phyloP scores from a whole-genome alignment of 1,284 basidiomycete species.

The Violaceomyces palustris region DNA sequence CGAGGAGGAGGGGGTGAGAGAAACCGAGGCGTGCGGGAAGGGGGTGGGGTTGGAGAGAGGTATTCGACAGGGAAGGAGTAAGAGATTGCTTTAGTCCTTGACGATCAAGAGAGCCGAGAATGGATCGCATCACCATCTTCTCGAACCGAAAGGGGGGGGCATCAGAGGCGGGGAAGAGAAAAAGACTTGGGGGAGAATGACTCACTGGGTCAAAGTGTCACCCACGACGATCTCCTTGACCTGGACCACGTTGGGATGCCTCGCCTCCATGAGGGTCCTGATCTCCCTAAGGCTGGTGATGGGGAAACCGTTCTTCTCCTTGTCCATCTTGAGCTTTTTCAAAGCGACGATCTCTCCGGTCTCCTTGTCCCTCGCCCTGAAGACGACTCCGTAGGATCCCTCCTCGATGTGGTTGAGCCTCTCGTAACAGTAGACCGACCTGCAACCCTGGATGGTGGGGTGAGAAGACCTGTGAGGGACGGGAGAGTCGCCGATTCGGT shows the following conservation, averaged over 20 bases:
- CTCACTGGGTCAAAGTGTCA: constrained; percentile 97
- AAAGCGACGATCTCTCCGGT: constrained; percentile 85
- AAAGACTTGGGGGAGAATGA: not conserved
- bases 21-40: not conserved
- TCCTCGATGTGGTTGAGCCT: constrained; percentile 94
- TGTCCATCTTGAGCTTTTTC: constrained; percentile 96
- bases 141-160: no score
- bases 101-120: no score
- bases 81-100: no score
- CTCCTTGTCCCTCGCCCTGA: constrained; percentile 80
- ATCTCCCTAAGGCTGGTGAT: constrained; percentile 94
- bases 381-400: constrained; percentile 96
- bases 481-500: no score
- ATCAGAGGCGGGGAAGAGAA: no score
- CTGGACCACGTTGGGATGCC: constrained; percentile 87
- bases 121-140: no score
- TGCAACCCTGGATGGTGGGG: constrained; percentile 30
- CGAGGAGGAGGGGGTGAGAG: constrained; percentile 2
- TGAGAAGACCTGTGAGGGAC: no score
- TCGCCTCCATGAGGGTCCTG: constrained; percentile 73
- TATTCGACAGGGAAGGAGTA: no score
- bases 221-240: constrained; percentile 96
- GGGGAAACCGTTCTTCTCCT: constrained; percentile 96
- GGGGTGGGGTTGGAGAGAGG: constrained; percentile 40
- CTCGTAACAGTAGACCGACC: constrained; percentile 42